Evolutionary conservation across 2,329 filamentous ascomycete genomes (phyloP), one percentile per base, ranked within the genome.

Genomic region (Fusarium newnesense): DNA sequence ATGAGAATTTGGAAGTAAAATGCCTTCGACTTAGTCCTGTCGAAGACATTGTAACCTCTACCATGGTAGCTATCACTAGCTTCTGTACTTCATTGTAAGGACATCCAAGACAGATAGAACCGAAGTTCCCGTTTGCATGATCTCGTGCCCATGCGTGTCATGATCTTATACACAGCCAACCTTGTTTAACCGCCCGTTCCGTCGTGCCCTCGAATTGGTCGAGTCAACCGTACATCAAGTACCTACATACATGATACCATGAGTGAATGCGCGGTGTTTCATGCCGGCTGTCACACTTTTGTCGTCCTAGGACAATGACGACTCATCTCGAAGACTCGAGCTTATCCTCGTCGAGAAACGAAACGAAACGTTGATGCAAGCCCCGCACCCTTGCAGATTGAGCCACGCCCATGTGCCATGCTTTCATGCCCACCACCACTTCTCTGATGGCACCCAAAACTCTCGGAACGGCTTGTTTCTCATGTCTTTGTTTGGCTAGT

Each of bases 341-440:
- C 70, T 58, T 65, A 62, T 42, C 36, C 46, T 65, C 40, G 53
- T 61, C 46, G 40, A 67, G 61, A 69, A 77, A 68, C 43, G 26
- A 64, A 62, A 68, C 65, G 32, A 69, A 69, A 64, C 57, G 73
- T 74, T 72, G 76, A 75, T 76, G 71, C 75, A 76, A 68, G 63
- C 74, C 67, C 76, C 76, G 60, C 76, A 69, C 59, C 60, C 58
- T 69, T 72, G 71, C 67, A 75, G 67, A 44, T 42, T 42, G n/a
- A 50, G 42, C 59, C 68, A 70, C 67, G 74, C 56, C 62, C 76
- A 77, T 77, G 76, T 78, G 75, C 69, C 53, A 59, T 67, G 44
- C 30, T 59, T 59, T 59, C 32, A 59, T 43, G 36, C 53, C 64
- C 64, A 67, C 62, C 70, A 64, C 57, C 66, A 64, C 61, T 52